These are phyloP conservation scores for Aspergillus campestris DNA, from an alignment of 495 filamentous ascomycete genomes.

Conservation along the genomic window DNA sequence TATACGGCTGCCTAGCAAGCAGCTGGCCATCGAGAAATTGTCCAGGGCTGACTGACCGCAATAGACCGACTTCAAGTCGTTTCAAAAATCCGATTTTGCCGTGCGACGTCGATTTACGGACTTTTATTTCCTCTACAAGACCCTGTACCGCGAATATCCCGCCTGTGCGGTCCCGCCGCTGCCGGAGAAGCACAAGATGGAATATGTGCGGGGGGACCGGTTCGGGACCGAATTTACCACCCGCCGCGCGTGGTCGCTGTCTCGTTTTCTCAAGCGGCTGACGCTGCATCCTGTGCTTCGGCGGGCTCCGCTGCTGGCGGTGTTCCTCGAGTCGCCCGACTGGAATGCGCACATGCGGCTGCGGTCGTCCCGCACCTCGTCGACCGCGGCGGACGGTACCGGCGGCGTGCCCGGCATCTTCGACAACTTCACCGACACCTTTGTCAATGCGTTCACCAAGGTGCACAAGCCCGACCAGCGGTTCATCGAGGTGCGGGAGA, in stretches of 20 bases:
- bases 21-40: neutral
- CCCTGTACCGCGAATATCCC: slow-evolving; percentile 75
- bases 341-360: slow-evolving; percentile 94
- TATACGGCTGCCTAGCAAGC: slow-evolving; percentile 7
- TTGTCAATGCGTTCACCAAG: slow-evolving; percentile 95
- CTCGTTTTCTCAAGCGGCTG: slow-evolving; percentile 83
- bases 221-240: slow-evolving; percentile 93
- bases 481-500: slow-evolving; percentile 90
- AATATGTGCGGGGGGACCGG: slow-evolving; percentile 91
- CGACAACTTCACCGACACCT: slow-evolving; percentile 89
- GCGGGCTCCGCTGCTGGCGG: slow-evolving; percentile 68
- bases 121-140: slow-evolving; percentile 94
- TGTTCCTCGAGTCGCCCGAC: slow-evolving; percentile 85
- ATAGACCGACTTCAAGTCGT: slow-evolving; percentile 88
- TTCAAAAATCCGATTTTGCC: slow-evolving; percentile 64
- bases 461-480: slow-evolving; percentile 90
- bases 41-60: slow-evolving; percentile 2
- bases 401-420: slow-evolving; percentile 60
- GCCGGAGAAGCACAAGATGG: slow-evolving; percentile 98
- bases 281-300: slow-evolving; percentile 84
- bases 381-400: slow-evolving; percentile 42
- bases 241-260: slow-evolving; percentile 79
- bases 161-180: slow-evolving; percentile 88
- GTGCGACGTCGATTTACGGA: slow-evolving; percentile 92
- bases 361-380: slow-evolving; percentile 54